These are phyloP conservation scores for Kitagawia praeruptora DNA, from an alignment of 129 eudicot genomes.

Conservation along the genomic window DNA sequence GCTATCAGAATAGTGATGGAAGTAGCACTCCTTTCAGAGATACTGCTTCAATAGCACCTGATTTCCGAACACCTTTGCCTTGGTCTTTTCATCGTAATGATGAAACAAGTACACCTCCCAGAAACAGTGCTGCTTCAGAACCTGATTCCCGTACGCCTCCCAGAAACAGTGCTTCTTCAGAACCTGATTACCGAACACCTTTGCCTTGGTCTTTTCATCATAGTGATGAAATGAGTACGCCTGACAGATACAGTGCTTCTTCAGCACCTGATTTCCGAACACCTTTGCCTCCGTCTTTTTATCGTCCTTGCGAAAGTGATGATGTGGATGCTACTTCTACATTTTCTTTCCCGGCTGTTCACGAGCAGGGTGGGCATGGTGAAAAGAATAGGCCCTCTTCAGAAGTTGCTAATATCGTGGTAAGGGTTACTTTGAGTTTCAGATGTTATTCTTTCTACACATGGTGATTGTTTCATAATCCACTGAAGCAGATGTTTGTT, in stretches of 20 bases:
- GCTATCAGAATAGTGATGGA: constrained; percentile 23
- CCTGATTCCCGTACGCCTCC: constrained; percentile 4
- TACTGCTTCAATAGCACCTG: constrained; percentile 11
- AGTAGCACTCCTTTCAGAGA: constrained; percentile 4
- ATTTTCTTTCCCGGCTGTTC: constrained; percentile 11
- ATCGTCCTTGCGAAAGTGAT: neutral
- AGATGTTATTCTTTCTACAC: neutral
- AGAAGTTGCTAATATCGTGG: constrained; percentile 32
- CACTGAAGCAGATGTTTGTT: neutral
- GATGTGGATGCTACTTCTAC: constrained; percentile 1
- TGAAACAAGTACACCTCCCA: constrained; percentile 10
- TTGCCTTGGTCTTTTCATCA: neutral
- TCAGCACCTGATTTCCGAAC: constrained; percentile 10
- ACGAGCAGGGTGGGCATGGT: constrained; percentile 6
- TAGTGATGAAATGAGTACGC: constrained; percentile 9
- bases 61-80: constrained; percentile 8
- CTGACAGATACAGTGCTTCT: constrained; percentile 12
- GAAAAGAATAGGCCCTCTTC: constrained; percentile 12
- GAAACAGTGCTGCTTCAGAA: constrained; percentile 8
- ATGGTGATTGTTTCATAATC: neutral
- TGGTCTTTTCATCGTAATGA: neutral
- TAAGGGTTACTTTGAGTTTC: constrained; percentile 9
- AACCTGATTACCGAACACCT: neutral
- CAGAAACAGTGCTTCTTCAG: constrained; percentile 8
- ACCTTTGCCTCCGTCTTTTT: constrained; percentile 10